Conservation (phyloP, 2,329 filamentous ascomycete species). For the Sporothrix luriei region DNA sequence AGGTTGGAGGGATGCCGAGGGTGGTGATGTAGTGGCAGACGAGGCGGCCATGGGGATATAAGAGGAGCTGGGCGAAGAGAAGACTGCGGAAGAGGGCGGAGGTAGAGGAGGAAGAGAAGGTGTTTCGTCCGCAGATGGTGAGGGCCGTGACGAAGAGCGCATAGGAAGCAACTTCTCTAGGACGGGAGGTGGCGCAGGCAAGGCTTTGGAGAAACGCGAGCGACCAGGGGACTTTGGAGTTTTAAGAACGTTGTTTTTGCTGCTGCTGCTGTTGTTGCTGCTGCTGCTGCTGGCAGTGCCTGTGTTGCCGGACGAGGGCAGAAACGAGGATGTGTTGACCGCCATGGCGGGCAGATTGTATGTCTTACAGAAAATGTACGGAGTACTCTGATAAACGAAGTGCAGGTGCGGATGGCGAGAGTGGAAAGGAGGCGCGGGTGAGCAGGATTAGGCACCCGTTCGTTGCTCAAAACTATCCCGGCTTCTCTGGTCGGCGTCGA, state of each 20-base stretch:
- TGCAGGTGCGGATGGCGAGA: conserved; percentile 9
- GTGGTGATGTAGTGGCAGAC: neutral
- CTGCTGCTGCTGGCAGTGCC: neutral
- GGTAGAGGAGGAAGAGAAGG: conserved; percentile 29
- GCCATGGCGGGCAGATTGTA: conserved; percentile 22
- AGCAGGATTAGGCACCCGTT: conserved; percentile 10
- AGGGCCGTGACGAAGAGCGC: conserved; percentile 12
- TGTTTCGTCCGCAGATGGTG: neutral
- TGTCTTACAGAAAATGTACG: neutral
- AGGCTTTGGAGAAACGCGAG: conserved; percentile 62
- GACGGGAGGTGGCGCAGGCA: conserved; percentile 51
- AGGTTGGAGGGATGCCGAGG: neutral
- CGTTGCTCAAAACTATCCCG: conserved; percentile 1
- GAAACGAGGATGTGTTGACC: conserved; percentile 3
- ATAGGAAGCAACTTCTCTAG: conserved; percentile 25
- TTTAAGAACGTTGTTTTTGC: neutral
- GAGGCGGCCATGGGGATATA: conserved; percentile 23
- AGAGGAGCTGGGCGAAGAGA: conserved; percentile 20
- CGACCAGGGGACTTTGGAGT: conserved; percentile 46
- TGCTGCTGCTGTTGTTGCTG: neutral
- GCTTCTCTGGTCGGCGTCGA: conserved; percentile 2
- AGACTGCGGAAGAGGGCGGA: conserved; percentile 24
- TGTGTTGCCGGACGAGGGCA: conserved; percentile 24
- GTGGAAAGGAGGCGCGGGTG: conserved; percentile 5
- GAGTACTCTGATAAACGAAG: neutral